These are phyloP conservation scores for Moesziomyces antarcticus DNA, from an alignment of 1,284 basidiomycete genomes.

Conservation along the genomic window DNA sequence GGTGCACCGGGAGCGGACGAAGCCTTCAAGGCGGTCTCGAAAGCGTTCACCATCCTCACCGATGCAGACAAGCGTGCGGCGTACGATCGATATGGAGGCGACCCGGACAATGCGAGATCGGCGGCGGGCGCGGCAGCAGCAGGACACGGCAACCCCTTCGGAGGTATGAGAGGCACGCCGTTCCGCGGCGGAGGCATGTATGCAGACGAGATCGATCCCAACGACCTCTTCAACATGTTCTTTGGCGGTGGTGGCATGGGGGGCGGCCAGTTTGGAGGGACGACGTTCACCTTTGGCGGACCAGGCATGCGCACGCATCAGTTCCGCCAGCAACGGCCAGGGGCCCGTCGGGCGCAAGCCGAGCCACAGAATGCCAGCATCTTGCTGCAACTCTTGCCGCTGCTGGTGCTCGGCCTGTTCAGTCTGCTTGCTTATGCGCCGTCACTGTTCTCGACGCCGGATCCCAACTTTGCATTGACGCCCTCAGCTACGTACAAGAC, in stretches of 20 bases:
- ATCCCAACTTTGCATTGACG: constrained; percentile 83
- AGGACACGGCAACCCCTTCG: constrained; percentile 29
- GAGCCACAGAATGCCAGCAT: constrained; percentile 75
- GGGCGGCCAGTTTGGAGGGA: constrained; percentile 43
- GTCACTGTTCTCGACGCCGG: constrained; percentile 76
- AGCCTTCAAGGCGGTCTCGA: constrained; percentile 98
- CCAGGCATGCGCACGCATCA: constrained; percentile 59
- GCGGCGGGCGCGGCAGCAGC: constrained; percentile 71
- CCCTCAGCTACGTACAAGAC: constrained; percentile 63
- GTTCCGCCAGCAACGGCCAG: constrained; percentile 43
- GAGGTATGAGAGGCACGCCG: constrained; percentile 36
- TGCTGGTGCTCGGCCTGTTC: constrained; percentile 70
- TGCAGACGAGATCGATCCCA: constrained; percentile 86
- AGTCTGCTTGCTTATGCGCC: constrained; percentile 87
- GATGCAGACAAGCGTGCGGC: constrained; percentile 91
- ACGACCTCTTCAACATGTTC: constrained; percentile 99
- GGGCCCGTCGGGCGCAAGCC: constrained; percentile 63
- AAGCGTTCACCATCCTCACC: constrained; percentile 94
- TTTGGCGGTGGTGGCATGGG: constrained; percentile 79
- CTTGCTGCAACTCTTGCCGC: constrained; percentile 84
- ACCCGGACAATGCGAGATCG: constrained; percentile 84
- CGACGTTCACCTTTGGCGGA: constrained; percentile 63
- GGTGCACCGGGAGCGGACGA: constrained; percentile 97
- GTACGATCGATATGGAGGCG: constrained; percentile 85
- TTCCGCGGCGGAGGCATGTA: constrained; percentile 45